These are phyloP conservation scores for Gossypium arboreum DNA, from an alignment of 345 rosid species.

Conservation along the genomic window DNA sequence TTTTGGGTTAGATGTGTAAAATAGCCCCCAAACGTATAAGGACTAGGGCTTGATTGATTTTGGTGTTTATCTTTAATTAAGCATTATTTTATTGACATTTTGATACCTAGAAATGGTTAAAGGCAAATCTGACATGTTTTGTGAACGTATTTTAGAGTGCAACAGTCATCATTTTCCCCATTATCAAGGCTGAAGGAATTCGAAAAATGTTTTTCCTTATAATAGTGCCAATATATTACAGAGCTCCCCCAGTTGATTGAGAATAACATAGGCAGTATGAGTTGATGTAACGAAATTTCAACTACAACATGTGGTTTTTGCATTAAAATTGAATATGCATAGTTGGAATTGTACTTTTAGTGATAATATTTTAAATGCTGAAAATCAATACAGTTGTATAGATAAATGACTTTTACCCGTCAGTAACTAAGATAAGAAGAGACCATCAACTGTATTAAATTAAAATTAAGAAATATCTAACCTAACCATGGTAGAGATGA, in stretches of 20 bases:
- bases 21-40: constrained; percentile 8
- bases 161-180: constrained; percentile 16
- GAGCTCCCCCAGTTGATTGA: neutral
- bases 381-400: neutral
- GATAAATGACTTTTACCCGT: neutral
- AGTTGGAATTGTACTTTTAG: neutral
- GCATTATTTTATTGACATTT: neutral
- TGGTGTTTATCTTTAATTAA: constrained; percentile 15
- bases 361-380: neutral
- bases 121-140: neutral
- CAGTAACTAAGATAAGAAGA: neutral
- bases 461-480: no score
- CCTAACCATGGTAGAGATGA: no score
- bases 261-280: neutral
- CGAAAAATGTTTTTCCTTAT: constrained; percentile 14
- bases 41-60: constrained; percentile 27
- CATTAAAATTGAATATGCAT: neutral
- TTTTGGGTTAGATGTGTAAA: no score
- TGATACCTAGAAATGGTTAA: neutral
- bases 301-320: no score
- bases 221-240: constrained; percentile 8
- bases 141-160: neutral
- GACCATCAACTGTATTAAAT: neutral
- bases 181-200: constrained; percentile 14
- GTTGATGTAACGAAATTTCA: no score